Conservation (phyloP, 345 rosid species). For the Nephelium lappaceum region DNA sequence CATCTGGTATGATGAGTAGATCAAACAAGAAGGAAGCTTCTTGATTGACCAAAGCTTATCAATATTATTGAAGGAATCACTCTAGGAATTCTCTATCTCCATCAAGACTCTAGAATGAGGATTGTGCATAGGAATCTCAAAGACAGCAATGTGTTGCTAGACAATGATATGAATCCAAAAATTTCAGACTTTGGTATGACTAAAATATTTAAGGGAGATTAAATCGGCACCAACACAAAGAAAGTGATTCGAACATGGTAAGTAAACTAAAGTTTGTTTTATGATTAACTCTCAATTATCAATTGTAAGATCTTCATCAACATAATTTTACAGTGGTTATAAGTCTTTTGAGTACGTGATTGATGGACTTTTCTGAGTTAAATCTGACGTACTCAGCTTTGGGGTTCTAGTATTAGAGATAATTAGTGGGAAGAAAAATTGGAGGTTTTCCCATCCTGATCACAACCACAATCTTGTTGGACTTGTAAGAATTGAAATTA, state of each 20-base stretch:
- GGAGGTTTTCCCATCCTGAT: conserved; percentile 31
- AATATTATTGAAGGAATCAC: conserved; percentile 46
- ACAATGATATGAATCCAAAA: conserved; percentile 31
- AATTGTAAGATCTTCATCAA: neutral
- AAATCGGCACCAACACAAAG: conserved; percentile 34
- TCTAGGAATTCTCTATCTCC: conserved; percentile 48
- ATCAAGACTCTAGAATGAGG: conserved; percentile 55
- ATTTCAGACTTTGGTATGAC: conserved; percentile 42
- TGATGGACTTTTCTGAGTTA: conserved; percentile 44
- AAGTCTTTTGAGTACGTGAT: conserved; percentile 56
- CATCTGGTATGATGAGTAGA: conserved; percentile 30
- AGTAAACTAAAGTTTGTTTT: neutral
- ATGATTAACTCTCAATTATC: no score
- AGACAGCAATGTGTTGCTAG: conserved; percentile 34
- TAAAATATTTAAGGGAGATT: conserved; percentile 36
- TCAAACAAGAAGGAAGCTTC: conserved; percentile 26
- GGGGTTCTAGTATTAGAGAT: conserved; percentile 48
- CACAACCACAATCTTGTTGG: conserved; percentile 27
- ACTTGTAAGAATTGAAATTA: neutral
- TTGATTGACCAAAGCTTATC: conserved; percentile 40
- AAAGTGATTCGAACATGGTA: conserved; percentile 40
- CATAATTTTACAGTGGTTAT: conserved; percentile 29
- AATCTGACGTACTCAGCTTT: conserved; percentile 57
- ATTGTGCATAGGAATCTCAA: conserved; percentile 51
- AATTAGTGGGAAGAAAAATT: conserved; percentile 33